Evolutionary conservation across 768 basidiomycete species (phyloP), one percentile per base, ranked within the genome.

Genomic region (Dioszegia hungarica): DNA sequence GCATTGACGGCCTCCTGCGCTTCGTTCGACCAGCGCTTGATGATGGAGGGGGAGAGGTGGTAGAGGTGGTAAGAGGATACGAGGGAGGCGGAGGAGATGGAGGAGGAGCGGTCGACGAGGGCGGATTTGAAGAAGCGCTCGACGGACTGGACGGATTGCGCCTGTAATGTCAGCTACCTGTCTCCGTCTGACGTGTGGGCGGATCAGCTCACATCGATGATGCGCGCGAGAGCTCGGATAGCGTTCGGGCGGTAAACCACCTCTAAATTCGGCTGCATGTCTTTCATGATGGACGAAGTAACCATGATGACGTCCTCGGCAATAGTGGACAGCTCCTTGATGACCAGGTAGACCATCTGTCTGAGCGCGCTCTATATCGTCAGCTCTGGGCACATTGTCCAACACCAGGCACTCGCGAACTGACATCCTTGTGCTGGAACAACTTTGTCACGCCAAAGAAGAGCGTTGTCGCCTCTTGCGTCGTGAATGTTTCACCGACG

Each of bases 301-400:
- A 97, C 93, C 91, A 99, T 99, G 67, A 99, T 95, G 27, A 98
- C 91, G 80, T 98, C 94, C 77, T 99, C 92, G 15, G 95, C 90
- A n/a, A 88, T 87, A 33, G 84, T 85, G 27, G 92, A 87, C 11
- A 99, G 82, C 77, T 99, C 95, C 80, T 98, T 99, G 80, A 99
- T 97, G 49, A 94, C 89, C 58, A 99, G 82, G 79, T 99, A 99
- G 24, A 99, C 93, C 80, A 92, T 93, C 77, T 99, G 95, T 56
- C 95, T 86, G 60, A 99, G 81, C 10, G 93, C 93, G 68, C 53
- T 53, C 58, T 64, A 20, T 2, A 50, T 11, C 4, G 24, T 36
- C 20, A 47, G 45, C 46, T 58, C 29, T n/a, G n/a, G n/a, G n/a
- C n/a, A n/a, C n/a, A n/a, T n/a, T n/a, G n/a, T n/a, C n/a, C n/a